Conservation (phyloP, 106 monocot genomes). For the Acorus gramineus region DNA sequence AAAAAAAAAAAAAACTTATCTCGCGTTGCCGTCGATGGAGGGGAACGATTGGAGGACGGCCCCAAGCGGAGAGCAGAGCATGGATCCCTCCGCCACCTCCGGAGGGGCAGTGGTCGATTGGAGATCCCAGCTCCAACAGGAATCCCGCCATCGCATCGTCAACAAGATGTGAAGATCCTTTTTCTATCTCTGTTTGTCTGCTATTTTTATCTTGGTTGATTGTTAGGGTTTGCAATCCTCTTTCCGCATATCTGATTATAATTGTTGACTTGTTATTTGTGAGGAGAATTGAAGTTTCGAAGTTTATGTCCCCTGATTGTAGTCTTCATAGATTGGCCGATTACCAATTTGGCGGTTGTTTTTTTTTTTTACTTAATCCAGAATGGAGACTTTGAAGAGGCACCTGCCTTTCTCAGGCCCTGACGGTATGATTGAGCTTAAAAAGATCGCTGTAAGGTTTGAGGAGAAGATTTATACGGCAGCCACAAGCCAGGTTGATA, state of each 20-base stretch:
- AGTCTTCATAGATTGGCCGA: not conserved
- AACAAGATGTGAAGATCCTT: conserved; percentile 19
- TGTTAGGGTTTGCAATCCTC: not conserved
- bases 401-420: conserved; percentile 32
- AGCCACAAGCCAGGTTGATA: not conserved
- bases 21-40: no score
- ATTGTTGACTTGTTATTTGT: not conserved
- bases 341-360: not conserved
- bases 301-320: not conserved
- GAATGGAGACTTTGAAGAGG: conserved; percentile 82
- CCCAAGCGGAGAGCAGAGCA: no score
- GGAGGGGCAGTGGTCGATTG: conserved; percentile 17
- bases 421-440: not conserved
- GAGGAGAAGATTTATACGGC: conserved; percentile 1
- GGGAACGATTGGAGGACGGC: no score
- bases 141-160: conserved; percentile 29
- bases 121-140: conserved; percentile 44
- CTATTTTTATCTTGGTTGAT: not conserved
- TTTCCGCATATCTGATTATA: not conserved
- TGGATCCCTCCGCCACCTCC: no score
- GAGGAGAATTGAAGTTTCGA: not conserved
- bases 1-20: no score
- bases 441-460: conserved; percentile 1
- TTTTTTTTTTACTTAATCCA: conserved; percentile 7
- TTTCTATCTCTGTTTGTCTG: not conserved